These are phyloP conservation scores for Bullera alba DNA, from an alignment of 768 basidiomycete species.

Conservation along the genomic window DNA sequence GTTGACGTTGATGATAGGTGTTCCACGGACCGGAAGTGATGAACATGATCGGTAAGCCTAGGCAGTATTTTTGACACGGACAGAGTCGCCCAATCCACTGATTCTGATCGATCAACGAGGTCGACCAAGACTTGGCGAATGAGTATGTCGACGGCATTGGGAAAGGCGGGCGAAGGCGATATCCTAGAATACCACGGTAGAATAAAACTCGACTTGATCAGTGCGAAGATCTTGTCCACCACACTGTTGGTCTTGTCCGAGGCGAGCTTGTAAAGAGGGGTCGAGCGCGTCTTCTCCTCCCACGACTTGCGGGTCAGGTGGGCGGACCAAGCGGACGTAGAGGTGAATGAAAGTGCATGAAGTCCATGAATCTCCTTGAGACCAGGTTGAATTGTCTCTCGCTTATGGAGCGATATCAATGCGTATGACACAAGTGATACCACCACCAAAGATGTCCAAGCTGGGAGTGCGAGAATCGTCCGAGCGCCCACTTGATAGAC, in stretches of 20 bases:
- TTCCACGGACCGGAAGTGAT: conserved; percentile 85
- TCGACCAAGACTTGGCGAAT: conserved; percentile 62
- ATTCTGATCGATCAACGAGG: conserved; percentile 54
- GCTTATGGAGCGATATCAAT: too few relatives aligned
- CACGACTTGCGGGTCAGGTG: conserved; percentile 82
- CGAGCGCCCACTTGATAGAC: too few relatives aligned
- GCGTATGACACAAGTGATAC: too few relatives aligned
- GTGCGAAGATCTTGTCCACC: conserved; percentile 70
- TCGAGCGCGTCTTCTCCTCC: conserved; percentile 63
- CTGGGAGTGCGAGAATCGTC: too few relatives aligned
- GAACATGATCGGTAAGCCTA: conserved; percentile 79
- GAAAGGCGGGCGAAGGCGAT: conserved; percentile 82
- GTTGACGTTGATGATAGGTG: conserved; percentile 28
- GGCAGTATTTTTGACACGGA: conserved; percentile 79
- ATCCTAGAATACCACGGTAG: conserved; percentile 79
- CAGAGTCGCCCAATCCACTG: conserved; percentile 66
- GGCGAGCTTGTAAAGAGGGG: conserved; percentile 60
- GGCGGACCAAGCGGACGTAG: conserved; percentile 90
- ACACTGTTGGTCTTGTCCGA: conserved; percentile 59
- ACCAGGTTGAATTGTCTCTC: too few relatives aligned
- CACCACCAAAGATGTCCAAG: too few relatives aligned
- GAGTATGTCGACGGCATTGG: conserved; percentile 68
- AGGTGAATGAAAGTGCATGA: conserved; percentile 66
- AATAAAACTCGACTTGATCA: conserved; percentile 81
- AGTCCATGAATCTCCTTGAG: too few relatives aligned